Percentiles rank a stretch among this genome's conserved stretches.
Evolutionary conservation across 1,139 yeast genomes (phyloP).

Genomic region (Protomyces inundatus): DNA sequence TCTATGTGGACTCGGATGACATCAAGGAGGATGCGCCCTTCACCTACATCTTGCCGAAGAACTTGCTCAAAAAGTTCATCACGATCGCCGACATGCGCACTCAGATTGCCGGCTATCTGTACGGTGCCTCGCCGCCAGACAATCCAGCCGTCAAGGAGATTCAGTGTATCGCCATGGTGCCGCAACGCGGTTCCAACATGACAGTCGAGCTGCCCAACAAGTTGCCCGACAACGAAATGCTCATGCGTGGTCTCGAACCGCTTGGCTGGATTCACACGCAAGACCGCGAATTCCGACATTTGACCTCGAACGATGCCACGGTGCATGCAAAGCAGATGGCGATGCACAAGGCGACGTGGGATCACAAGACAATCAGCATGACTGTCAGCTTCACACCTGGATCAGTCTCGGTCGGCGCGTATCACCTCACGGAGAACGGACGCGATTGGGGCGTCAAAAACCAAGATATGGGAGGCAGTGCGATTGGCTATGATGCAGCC

Average conservation of each 20-base stretch:
- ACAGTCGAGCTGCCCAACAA: constrained; percentile 50
- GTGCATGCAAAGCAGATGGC: constrained; percentile 50
- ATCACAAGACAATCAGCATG: constrained; percentile 50
- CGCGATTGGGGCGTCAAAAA: constrained; percentile 70
- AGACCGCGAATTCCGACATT: constrained; percentile 53
- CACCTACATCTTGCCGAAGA: constrained; percentile 77
- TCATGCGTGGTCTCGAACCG: constrained; percentile 41
- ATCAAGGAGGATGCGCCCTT: constrained; percentile 51
- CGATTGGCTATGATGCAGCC: constrained; percentile 41
- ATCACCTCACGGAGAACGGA: constrained; percentile 58
- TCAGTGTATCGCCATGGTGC: constrained; percentile 68
- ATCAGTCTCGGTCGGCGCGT: constrained; percentile 70
- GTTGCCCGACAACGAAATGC: constrained; percentile 35
- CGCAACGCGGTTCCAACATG: constrained; percentile 75
- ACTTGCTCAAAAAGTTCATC: constrained; percentile 68
- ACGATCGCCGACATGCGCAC: constrained; percentile 75
- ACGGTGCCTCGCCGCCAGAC: constrained; percentile 69
- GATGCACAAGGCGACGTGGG: constrained; percentile 40
- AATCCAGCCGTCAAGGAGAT: constrained; percentile 72
- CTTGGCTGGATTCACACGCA: constrained; percentile 46
- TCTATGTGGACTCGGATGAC: constrained; percentile 62
- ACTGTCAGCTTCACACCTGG: constrained; percentile 77
- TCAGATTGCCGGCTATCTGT: constrained; percentile 76
- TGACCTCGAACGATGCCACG: constrained; percentile 68
- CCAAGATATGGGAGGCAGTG: constrained; percentile 42